Evolutionary conservation across 169 alveolate genomes (phyloP).

Genomic region (Besnoitia besnoiti): DNA sequence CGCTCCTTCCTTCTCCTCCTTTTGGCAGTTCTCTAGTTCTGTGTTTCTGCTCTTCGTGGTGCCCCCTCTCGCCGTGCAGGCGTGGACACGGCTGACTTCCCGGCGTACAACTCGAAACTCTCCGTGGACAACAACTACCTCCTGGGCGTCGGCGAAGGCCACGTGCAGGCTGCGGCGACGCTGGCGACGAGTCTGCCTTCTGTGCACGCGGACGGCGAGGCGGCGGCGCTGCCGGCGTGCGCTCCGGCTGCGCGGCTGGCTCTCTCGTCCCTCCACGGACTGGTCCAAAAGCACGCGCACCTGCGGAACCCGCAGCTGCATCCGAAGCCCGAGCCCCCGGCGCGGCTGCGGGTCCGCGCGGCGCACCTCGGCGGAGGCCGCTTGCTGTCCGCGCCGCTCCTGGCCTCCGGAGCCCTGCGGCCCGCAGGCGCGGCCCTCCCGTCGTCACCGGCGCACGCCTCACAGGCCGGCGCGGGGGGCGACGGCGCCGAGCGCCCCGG

Average conservation of each 20-base stretch:
- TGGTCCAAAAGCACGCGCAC: constrained; percentile 17
- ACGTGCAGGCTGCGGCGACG: constrained; percentile 46
- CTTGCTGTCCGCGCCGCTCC: neutral
- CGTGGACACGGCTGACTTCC: constrained; percentile 54
- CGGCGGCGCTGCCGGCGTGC: neutral
- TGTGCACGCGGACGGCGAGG: neutral
- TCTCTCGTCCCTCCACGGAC: neutral
- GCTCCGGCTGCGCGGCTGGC: neutral
- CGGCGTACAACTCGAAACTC: constrained; percentile 52
- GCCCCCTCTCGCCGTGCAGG: constrained; percentile 22
- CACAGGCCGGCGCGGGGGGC: neutral
- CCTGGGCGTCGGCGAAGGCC: constrained; percentile 61
- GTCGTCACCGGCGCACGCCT: neutral
- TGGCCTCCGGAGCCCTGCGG: neutral
- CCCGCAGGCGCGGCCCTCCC: neutral
- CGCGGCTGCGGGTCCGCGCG: neutral
- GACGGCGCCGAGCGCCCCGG: neutral
- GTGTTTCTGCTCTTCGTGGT: too few relatives aligned
- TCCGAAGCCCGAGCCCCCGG: neutral
- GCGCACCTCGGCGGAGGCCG: neutral
- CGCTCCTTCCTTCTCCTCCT: too few relatives aligned
- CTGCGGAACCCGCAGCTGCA: constrained; percentile 1
- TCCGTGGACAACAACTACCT: constrained; percentile 41
- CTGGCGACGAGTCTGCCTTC: constrained; percentile 28
- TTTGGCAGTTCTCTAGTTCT: too few relatives aligned